Evolutionary conservation across 2,329 filamentous ascomycete genomes (phyloP).

Genomic region (Exophiala sp.): DNA sequence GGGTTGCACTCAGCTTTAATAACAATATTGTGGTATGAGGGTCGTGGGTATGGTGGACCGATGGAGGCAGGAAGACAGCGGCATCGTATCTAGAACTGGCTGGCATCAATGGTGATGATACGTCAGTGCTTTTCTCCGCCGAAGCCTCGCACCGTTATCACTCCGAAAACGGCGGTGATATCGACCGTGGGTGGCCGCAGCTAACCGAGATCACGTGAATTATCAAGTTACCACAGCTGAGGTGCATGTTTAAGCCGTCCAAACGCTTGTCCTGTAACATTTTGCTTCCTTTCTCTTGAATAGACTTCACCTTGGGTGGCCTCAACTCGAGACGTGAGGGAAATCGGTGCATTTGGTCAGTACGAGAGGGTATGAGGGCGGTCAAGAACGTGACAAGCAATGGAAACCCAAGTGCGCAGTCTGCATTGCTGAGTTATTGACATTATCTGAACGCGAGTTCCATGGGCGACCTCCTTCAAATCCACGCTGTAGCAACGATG

Average conservation of each 20-base stretch:
- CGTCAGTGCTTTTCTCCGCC: not conserved
- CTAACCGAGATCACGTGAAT: slow-evolving; percentile 4
- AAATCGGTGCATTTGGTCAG: too few relatives aligned
- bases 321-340: too few relatives aligned
- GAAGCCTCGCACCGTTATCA: not conserved
- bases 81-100: not conserved
- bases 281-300: too few relatives aligned
- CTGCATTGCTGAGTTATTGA: too few relatives aligned
- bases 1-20: slow-evolving; percentile 1
- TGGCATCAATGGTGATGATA: not conserved
- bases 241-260: too few relatives aligned
- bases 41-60: not conserved
- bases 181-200: not conserved
- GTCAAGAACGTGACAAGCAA: too few relatives aligned
- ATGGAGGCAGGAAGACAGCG: not conserved
- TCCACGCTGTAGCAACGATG: not conserved
- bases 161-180: not conserved
- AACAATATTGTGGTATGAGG: not conserved
- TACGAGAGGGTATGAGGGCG: too few relatives aligned
- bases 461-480: not conserved
- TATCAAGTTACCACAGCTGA: too few relatives aligned
- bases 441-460: too few relatives aligned
- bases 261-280: too few relatives aligned
- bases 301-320: too few relatives aligned
- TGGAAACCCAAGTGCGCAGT: too few relatives aligned